Evolutionary conservation across 805 yeast species (phyloP).

Genomic region (Citeromyces nyonsensis): DNA sequence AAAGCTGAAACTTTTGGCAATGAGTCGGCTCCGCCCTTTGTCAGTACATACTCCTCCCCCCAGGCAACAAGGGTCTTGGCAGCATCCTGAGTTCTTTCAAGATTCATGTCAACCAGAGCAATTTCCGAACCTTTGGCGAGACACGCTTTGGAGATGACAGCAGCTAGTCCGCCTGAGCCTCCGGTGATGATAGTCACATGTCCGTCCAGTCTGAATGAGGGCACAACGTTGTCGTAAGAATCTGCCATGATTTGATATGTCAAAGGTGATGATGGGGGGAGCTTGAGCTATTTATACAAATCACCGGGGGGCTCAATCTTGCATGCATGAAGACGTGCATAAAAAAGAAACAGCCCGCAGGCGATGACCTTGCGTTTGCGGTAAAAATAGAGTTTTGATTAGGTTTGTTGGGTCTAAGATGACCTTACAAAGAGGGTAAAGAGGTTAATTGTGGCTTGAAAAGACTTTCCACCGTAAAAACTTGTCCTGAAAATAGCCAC

Average conservation of each 20-base stretch:
- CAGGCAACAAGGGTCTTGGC: slow-evolving; percentile 32
- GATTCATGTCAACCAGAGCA: slow-evolving; percentile 57
- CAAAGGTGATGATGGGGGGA: neutral
- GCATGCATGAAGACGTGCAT: neutral
- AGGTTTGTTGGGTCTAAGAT: too few species aligned
- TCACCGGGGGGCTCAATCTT: neutral
- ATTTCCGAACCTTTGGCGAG: slow-evolving; percentile 66
- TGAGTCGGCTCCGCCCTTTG: slow-evolving; percentile 10
- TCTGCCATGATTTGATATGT: neutral
- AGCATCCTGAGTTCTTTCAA: slow-evolving; percentile 40
- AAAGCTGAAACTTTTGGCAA: slow-evolving; percentile 35
- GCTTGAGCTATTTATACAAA: neutral
- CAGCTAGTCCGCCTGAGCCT: slow-evolving; percentile 68
- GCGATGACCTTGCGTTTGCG: neutral
- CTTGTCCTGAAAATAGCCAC: too few species aligned
- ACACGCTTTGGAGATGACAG: slow-evolving; percentile 48
- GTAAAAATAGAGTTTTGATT: neutral
- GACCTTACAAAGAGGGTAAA: too few species aligned
- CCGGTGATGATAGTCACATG: slow-evolving; percentile 65
- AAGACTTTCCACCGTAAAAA: too few species aligned
- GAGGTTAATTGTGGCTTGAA: too few species aligned
- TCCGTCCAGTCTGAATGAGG: slow-evolving; percentile 53
- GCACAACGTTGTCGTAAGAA: slow-evolving; percentile 20
- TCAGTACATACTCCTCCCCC: slow-evolving; percentile 18
- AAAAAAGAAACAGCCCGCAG: slow-evolving; percentile 1